Percentiles rank a stretch among this genome's conserved stretches.
Evolutionary conservation across 805 yeast genomes (phyloP).

Genomic region (Pichia cabralensis): DNA sequence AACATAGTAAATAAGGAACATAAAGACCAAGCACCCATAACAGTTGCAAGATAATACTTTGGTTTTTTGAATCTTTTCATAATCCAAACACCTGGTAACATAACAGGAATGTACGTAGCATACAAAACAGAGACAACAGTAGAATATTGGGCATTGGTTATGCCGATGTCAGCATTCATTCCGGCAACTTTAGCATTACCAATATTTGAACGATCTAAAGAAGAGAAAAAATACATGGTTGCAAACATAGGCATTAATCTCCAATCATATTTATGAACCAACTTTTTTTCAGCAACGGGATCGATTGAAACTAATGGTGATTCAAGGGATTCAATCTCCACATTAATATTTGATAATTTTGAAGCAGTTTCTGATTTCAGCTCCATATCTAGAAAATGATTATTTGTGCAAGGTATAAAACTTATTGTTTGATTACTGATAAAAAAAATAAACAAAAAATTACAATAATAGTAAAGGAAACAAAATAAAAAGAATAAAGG

Average conservation of each 20-base stretch:
- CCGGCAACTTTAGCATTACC: conserved; percentile 7
- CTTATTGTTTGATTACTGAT: too few relatives aligned
- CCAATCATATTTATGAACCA: conserved; percentile 4
- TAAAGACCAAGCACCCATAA: conserved; percentile 2
- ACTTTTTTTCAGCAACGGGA: not conserved
- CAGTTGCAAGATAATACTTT: not conserved
- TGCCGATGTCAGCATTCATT: conserved; percentile 2
- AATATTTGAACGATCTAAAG: conserved; percentile 5
- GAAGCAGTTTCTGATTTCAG: not conserved
- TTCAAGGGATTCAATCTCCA: not conserved
- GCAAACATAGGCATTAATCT: conserved; percentile 6
- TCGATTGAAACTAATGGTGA: not conserved
- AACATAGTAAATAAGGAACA: conserved; percentile 3
- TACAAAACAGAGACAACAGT: conserved; percentile 2
- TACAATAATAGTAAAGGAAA: too few relatives aligned
- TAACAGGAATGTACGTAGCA: conserved; percentile 4
- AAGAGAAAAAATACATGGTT: conserved; percentile 4
- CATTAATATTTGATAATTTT: not conserved
- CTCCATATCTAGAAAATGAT: too few relatives aligned
- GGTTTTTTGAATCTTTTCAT: conserved; percentile 3
- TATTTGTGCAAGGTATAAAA: too few relatives aligned
- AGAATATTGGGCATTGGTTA: conserved; percentile 1
- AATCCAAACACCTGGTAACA: conserved; percentile 5
- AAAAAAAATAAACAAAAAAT: too few relatives aligned
- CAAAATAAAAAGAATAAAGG: too few relatives aligned